Evolutionary conservation across 2,329 filamentous ascomycete genomes (phyloP).

Genomic region (Chaetomium sp.): DNA sequence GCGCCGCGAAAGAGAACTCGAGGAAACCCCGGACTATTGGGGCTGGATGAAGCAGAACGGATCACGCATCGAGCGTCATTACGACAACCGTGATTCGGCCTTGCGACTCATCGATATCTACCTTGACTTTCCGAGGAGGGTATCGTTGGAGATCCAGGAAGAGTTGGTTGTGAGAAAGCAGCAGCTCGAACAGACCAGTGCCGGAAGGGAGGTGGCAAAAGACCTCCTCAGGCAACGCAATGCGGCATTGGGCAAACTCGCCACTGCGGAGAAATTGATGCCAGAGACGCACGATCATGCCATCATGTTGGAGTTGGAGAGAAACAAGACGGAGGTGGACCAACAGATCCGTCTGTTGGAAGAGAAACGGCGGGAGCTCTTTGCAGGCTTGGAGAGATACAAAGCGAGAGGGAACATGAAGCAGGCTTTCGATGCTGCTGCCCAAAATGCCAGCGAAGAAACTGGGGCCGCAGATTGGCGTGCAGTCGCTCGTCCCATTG

Average conservation of each 20-base stretch:
- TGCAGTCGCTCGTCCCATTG: not conserved
- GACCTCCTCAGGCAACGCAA: not conserved
- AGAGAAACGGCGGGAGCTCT: not conserved
- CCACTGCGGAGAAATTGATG: not conserved
- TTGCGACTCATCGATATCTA: constrained; percentile 1
- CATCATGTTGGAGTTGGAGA: not conserved
- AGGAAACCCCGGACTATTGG: not conserved
- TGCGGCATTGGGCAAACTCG: not conserved
- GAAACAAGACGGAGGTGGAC: not conserved
- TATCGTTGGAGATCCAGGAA: not conserved
- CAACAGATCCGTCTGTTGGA: not conserved
- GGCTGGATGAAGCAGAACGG: not conserved
- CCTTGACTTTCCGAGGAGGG: constrained; percentile 1
- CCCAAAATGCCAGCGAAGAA: not conserved
- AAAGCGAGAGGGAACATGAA: constrained; percentile 3
- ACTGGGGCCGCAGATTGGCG: not conserved
- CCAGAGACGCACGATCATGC: not conserved
- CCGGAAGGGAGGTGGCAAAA: not conserved
- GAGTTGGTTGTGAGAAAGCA: not conserved
- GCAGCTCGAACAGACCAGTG: not conserved
- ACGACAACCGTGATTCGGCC: not conserved
- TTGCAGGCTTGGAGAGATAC: not conserved
- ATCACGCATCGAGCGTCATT: not conserved
- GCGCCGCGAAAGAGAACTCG: not conserved
- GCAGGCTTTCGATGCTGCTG: constrained; percentile 1